Conservation (phyloP, 805 yeast species). For the Candida succiphila region DNA sequence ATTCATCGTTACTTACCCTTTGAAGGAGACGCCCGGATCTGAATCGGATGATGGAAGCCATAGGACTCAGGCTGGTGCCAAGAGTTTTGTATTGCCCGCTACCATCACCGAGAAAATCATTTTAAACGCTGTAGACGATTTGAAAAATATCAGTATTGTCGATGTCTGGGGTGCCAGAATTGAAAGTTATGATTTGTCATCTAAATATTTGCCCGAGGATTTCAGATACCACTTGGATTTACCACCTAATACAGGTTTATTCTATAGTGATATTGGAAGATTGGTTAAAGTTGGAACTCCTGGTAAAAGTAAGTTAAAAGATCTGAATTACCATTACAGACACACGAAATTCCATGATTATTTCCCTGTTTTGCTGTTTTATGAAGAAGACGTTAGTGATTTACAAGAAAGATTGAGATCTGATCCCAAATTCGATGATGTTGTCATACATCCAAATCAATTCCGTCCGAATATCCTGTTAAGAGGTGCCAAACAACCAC, state of each 20-base stretch:
- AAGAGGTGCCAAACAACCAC: conserved; percentile 10
- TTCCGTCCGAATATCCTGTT: conserved; percentile 20
- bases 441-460: conserved; percentile 7
- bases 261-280: conserved; percentile 18
- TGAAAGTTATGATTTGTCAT: conserved; percentile 5
- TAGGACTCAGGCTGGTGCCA: no score
- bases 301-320: neutral
- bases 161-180: conserved; percentile 1
- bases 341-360: conserved; percentile 21
- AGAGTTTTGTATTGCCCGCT: conserved; percentile 11
- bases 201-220: conserved; percentile 9
- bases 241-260: conserved; percentile 8
- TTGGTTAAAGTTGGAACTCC: conserved; percentile 18
- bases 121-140: conserved; percentile 3
- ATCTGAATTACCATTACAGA: conserved; percentile 2
- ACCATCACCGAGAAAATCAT: conserved; percentile 9
- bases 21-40: neutral
- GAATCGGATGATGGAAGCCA: no score
- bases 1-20: conserved; percentile 14
- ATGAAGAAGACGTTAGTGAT: conserved; percentile 13
- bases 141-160: neutral
- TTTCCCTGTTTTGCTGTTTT: conserved; percentile 17
- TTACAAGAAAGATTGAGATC: conserved; percentile 9
- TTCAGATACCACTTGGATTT: conserved; percentile 8
- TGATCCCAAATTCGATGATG: conserved; percentile 5